Percentiles rank a stretch among this genome's conserved stretches.
These are phyloP conservation scores for Metschnikowia borealis DNA, from an alignment of 805 yeast genomes.

Conservation along the genomic window DNA sequence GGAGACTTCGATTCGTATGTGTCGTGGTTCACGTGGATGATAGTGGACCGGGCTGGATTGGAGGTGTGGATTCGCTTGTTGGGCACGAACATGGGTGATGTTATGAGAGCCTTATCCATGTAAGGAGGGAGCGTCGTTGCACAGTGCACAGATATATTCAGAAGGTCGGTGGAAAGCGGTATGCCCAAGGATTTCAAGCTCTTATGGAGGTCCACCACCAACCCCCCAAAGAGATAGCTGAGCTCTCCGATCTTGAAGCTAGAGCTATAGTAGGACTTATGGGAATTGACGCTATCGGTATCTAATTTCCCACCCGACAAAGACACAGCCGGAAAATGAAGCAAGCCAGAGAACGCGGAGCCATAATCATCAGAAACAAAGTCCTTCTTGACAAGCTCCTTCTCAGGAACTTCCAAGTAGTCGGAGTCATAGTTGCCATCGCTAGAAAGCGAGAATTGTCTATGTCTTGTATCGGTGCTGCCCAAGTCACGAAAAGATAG, in stretches of 20 bases:
- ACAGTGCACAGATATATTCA: conserved; percentile 33
- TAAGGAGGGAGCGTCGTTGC: conserved; percentile 39
- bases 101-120: conserved; percentile 32
- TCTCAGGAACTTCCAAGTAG: background rate
- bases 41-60: conserved; percentile 31
- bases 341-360: conserved; percentile 16
- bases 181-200: conserved; percentile 28
- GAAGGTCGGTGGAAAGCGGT: conserved; percentile 27
- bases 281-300: background rate
- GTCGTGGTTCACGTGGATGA: conserved; percentile 25
- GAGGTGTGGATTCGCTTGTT: conserved; percentile 25
- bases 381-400: background rate
- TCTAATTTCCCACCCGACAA: conserved; percentile 1
- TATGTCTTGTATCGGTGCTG: background rate
- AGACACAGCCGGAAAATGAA: conserved; percentile 14
- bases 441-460: background rate
- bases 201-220: conserved; percentile 17
- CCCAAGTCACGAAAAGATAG: conserved; percentile 2
- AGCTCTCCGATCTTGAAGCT: conserved; percentile 29
- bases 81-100: conserved; percentile 42
- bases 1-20: conserved; percentile 41
- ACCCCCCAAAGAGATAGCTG: conserved; percentile 38
- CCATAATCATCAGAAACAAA: conserved; percentile 10
- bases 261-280: conserved; percentile 25
- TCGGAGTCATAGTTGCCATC: background rate